Conservation (phyloP, 2,329 filamentous ascomycete species). For the Leptodontidium sp. region DNA sequence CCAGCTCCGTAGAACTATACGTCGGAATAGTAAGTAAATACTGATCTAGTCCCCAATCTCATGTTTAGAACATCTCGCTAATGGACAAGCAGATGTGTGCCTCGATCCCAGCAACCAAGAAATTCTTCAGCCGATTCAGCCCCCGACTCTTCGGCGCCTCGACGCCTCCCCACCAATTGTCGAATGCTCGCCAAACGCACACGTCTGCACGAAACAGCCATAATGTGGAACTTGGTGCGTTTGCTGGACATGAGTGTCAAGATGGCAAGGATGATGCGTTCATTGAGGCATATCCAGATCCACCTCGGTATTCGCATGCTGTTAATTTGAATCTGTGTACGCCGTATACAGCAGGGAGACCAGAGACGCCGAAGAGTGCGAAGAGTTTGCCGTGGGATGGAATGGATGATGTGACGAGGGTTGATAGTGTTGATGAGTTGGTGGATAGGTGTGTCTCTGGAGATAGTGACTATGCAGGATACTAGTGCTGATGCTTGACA, state of each 20-base stretch:
- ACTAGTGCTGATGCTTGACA: background rate
- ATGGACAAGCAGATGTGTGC: conserved; percentile 27
- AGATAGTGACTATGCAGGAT: background rate
- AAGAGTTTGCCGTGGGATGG: background rate
- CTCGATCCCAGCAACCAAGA: conserved; percentile 49
- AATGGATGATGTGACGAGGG: conserved; percentile 15
- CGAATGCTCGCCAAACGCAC: background rate
- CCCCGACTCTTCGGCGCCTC: conserved; percentile 20
- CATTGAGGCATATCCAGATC: background rate
- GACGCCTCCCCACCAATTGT: background rate
- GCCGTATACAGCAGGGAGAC: background rate
- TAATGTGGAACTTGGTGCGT: background rate
- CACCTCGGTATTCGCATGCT: background rate
- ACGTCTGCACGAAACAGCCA: no score
- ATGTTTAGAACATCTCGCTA: background rate
- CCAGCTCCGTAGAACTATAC: conserved; percentile 51
- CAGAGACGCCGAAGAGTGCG: background rate
- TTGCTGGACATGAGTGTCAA: background rate
- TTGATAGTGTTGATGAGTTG: conserved; percentile 16
- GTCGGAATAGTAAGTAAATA: conserved; percentile 46
- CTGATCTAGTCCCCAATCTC: background rate
- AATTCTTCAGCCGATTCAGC: conserved; percentile 48
- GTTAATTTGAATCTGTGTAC: background rate
- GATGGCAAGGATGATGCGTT: background rate
- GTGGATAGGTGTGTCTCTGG: background rate